Evolutionary conservation across 495 filamentous ascomycete species (phyloP).

Genomic region (Penicillium manginii): DNA sequence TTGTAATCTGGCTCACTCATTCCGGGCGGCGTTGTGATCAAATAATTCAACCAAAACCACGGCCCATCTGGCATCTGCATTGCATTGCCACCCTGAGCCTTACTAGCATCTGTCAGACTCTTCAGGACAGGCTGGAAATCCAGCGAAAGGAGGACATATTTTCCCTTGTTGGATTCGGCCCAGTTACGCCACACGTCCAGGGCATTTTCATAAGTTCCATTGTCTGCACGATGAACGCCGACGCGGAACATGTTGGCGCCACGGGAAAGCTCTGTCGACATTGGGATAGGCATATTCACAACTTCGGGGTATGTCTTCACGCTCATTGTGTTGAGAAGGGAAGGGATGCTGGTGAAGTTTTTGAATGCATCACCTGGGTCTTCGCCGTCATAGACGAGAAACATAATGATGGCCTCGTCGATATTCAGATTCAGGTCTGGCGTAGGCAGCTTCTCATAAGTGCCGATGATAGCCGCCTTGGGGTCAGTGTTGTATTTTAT

Average conservation of each 20-base stretch:
- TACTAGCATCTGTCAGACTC: conserved; percentile 40
- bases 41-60: conserved; percentile 39
- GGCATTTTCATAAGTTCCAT: conserved; percentile 26
- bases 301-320: conserved; percentile 36
- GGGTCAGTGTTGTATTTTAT: conserved; percentile 38
- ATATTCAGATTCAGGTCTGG: conserved; percentile 31
- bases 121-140: conserved; percentile 39
- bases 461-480: conserved; percentile 38
- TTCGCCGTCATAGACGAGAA: conserved; percentile 41
- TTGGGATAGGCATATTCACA: conserved; percentile 36
- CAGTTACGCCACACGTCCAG: conserved; percentile 32
- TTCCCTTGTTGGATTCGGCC: conserved; percentile 35
- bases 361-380: conserved; percentile 33
- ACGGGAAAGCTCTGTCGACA: conserved; percentile 31
- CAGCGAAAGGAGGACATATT: conserved; percentile 32
- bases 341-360: conserved; percentile 35
- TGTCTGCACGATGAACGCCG: conserved; percentile 33
- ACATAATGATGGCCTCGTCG: conserved; percentile 38
- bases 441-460: conserved; percentile 33
- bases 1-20: conserved; percentile 33
- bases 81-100: conserved; percentile 38
- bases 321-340: conserved; percentile 27
- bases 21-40: conserved; percentile 26
- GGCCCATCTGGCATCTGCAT: conserved; percentile 45
- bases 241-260: conserved; percentile 40